phyloP scores from a whole-genome alignment of 192 early-diverging fungal genomes.

The Piromyces finnis region DNA sequence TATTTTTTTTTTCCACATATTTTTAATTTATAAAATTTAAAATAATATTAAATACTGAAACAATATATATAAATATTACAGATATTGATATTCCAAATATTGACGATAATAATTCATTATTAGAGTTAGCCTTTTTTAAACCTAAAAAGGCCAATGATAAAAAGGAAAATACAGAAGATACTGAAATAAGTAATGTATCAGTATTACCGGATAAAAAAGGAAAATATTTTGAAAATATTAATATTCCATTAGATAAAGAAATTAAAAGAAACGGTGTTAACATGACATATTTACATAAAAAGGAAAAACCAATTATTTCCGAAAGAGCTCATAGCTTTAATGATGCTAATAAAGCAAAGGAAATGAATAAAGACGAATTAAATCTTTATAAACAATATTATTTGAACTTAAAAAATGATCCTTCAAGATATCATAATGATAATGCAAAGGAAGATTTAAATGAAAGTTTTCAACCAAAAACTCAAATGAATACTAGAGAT shows the following conservation, averaged over 20 bases:
- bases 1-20: no score
- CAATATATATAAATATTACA: no score
- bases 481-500: neutral
- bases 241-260: neutral
- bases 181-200: neutral
- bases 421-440: neutral
- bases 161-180: neutral
- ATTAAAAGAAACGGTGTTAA: neutral
- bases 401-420: neutral
- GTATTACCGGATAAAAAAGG: no score
- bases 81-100: neutral
- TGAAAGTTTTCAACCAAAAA: neutral
- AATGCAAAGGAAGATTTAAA: neutral
- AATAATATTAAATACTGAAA: no score
- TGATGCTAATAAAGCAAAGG: neutral
- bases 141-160: neutral
- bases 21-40: no score
- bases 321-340: neutral
- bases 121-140: neutral
- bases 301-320: neutral
- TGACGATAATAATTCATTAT: neutral
- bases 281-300: neutral
- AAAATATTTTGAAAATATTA: neutral
- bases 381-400: no score
- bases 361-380: neutral